Conservation (phyloP, 2,329 filamentous ascomycete species). For the Apiospora phragmitis region DNA sequence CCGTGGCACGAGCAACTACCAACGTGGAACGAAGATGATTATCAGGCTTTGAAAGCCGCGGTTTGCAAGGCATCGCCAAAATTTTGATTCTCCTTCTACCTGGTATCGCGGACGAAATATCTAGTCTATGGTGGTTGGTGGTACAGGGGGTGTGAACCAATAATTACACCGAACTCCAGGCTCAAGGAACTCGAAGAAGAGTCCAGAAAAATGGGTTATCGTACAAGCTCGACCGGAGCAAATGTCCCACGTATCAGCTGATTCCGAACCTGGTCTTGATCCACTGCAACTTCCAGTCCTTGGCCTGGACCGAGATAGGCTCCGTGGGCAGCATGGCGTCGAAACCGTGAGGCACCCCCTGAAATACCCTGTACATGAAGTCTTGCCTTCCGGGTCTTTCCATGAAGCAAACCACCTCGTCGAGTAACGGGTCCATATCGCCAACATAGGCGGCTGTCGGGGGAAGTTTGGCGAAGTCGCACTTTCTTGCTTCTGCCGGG, state of each 20-base stretch:
- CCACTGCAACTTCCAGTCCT: background rate
- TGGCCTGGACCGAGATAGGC: slow-evolving; percentile 3
- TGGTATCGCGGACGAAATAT: background rate
- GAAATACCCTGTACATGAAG: background rate
- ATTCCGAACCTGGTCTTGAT: slow-evolving; percentile 3
- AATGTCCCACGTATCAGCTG: background rate
- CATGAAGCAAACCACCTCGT: background rate
- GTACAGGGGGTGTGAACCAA: background rate
- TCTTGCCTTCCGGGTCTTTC: background rate
- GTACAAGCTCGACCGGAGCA: background rate
- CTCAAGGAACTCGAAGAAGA: background rate
- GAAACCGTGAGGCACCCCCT: slow-evolving; percentile 10
- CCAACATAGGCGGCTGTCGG: slow-evolving; percentile 6
- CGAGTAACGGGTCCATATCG: slow-evolving; percentile 6
- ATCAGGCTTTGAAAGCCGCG: background rate
- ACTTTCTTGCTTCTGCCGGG: slow-evolving; percentile 2
- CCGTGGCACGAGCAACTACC: background rate
- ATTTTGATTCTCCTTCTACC: background rate
- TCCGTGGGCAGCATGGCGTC: slow-evolving; percentile 4
- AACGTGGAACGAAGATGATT: background rate
- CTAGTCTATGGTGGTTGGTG: background rate
- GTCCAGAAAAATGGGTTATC: background rate
- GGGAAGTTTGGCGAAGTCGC: background rate
- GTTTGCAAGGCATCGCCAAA: background rate
- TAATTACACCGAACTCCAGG: background rate